phyloP scores from a whole-genome alignment of 139 green algal genomes.

The Picochlorum sp. region DNA sequence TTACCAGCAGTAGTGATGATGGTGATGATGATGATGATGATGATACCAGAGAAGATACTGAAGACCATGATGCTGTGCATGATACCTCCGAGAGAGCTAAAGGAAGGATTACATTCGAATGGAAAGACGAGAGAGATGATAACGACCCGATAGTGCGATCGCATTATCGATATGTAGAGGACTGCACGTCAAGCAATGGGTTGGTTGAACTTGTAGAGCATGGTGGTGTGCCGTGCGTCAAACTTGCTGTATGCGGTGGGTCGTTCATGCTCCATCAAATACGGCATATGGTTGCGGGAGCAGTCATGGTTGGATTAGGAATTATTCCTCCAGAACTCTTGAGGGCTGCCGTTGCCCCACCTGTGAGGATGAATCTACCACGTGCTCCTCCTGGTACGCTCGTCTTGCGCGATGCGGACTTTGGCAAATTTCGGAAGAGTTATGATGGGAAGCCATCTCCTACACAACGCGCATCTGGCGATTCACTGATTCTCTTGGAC shows the following conservation, averaged over 20 bases:
- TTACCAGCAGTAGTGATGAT: too few relatives aligned
- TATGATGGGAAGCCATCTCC: conserved; percentile 5
- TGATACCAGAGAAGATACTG: background rate
- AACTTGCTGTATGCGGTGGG: conserved; percentile 37
- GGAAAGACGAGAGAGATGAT: background rate
- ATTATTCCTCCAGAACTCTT: conserved; percentile 51
- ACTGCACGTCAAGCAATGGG: background rate
- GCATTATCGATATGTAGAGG: conserved; percentile 16
- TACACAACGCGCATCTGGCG: conserved; percentile 12
- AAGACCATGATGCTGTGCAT: background rate
- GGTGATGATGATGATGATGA: background rate
- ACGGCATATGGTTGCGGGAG: conserved; percentile 67
- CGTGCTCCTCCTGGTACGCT: conserved; percentile 64
- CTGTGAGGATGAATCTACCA: conserved; percentile 52
- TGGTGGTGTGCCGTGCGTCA: conserved; percentile 43
- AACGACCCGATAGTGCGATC: background rate
- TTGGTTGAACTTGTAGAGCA: conserved; percentile 28
- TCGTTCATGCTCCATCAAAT: conserved; percentile 79
- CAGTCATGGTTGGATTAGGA: conserved; percentile 49
- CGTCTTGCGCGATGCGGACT: conserved; percentile 49
- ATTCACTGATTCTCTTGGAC: conserved; percentile 28
- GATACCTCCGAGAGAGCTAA: background rate
- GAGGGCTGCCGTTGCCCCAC: conserved; percentile 44
- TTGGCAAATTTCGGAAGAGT: conserved; percentile 21
- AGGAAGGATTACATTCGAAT: background rate